Percentiles rank a stretch among this genome's conserved stretches.
These are phyloP conservation scores for Saprolegnia diclina DNA, from an alignment of 352 stramenopile species.

Conservation along the genomic window DNA sequence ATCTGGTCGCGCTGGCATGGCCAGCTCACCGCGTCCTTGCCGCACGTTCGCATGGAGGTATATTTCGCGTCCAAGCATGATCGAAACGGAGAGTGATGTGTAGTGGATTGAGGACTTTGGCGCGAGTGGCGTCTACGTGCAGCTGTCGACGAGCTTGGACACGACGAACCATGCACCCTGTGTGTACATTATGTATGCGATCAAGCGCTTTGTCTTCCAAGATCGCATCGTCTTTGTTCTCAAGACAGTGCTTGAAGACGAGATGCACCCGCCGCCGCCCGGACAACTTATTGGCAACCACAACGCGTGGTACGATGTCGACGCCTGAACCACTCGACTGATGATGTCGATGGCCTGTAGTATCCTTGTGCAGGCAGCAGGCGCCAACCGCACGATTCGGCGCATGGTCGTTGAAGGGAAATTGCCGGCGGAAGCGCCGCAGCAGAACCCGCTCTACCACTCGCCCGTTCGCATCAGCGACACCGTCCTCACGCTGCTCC, in stretches of 20 bases:
- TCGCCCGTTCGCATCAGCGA: background rate
- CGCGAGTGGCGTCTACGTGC: background rate
- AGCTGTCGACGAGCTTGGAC: background rate
- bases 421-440: background rate
- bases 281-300: background rate
- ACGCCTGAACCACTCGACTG: background rate
- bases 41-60: constrained; percentile 2
- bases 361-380: background rate
- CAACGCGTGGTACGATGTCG: background rate
- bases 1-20: background rate
- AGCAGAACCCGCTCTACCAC: background rate
- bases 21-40: background rate
- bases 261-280: background rate
- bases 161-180: background rate
- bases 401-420: background rate
- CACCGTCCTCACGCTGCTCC: background rate
- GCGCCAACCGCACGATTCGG: background rate
- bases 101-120: background rate
- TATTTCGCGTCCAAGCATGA: too few species aligned
- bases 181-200: constrained; percentile 4
- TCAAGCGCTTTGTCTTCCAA: background rate
- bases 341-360: background rate
- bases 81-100: too few species aligned
- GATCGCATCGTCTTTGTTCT: constrained; percentile 5
- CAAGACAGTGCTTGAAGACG: constrained; percentile 4